phyloP scores from a whole-genome alignment of 805 yeast species.

The Candida coquimbonensis region DNA sequence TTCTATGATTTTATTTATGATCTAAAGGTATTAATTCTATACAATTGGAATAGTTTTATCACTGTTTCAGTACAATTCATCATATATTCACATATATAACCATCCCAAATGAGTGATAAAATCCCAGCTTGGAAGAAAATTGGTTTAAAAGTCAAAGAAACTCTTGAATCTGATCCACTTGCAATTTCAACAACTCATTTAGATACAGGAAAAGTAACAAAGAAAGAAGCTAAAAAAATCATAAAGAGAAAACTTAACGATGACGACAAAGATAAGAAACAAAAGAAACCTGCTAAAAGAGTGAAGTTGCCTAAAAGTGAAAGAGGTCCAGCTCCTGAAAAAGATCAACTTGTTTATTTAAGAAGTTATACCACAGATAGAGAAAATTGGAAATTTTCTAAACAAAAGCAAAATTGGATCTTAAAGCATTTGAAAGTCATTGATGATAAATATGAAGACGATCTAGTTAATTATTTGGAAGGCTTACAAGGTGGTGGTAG shows the following conservation, averaged over 20 bases:
- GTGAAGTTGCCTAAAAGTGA: conserved; percentile 61
- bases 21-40: not conserved
- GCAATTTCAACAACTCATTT: conserved; percentile 37
- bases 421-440: conserved; percentile 51
- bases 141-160: conserved; percentile 57
- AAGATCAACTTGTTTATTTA: conserved; percentile 64
- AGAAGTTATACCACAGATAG: conserved; percentile 49
- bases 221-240: conserved; percentile 36
- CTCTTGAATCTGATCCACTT: conserved; percentile 38
- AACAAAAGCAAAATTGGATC: conserved; percentile 84
- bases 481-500: conserved; percentile 69
- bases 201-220: conserved; percentile 34
- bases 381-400: conserved; percentile 74
- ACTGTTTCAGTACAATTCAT: not conserved
- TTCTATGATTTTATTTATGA: not conserved
- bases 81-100: not conserved
- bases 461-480: conserved; percentile 43
- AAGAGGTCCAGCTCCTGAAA: conserved; percentile 66
- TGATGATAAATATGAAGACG: conserved; percentile 45
- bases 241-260: conserved; percentile 20
- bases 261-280: conserved; percentile 10
- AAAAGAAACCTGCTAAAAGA: conserved; percentile 61
- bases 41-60: not conserved
- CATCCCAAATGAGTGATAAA: conserved; percentile 16
- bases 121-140: conserved; percentile 83